phyloP scores from a whole-genome alignment of 2,329 filamentous ascomycete species.

The Cladophialophora psammophila region DNA sequence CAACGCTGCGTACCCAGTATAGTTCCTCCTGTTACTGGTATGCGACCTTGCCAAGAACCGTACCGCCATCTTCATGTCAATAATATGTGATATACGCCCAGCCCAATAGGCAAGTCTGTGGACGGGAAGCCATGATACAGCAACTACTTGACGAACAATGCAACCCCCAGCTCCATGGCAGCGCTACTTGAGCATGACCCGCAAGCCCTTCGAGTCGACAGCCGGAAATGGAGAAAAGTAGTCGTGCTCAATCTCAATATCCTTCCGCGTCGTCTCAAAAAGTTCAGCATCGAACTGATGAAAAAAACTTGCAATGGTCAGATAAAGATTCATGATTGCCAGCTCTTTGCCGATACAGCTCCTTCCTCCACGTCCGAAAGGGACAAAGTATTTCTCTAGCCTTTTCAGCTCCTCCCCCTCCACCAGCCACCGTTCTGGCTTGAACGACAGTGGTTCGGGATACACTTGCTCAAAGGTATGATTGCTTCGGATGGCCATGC shows the following conservation, averaged over 20 bases:
- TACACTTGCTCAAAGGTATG: conserved; percentile 37
- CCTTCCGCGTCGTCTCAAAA: conserved; percentile 42
- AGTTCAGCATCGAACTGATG: conserved; percentile 43
- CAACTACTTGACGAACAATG: not conserved
- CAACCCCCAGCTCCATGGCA: not conserved
- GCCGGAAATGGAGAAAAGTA: conserved; percentile 43
- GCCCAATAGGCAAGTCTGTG: too few species aligned
- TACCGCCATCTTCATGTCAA: not conserved
- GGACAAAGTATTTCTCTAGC: conserved; percentile 40
- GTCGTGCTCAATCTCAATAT: conserved; percentile 44
- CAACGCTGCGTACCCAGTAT: not conserved
- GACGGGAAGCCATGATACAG: too few species aligned
- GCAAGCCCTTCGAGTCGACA: conserved; percentile 40
- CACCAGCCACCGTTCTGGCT: conserved; percentile 42
- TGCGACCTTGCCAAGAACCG: not conserved
- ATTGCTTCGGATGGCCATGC: conserved; percentile 39
- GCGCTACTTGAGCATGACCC: conserved; percentile 36
- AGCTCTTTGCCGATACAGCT: conserved; percentile 43
- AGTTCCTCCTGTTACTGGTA: not conserved
- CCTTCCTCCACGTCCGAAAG: conserved; percentile 42
- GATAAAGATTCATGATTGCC: conserved; percentile 43
- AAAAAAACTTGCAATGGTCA: conserved; percentile 42
- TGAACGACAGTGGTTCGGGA: conserved; percentile 53
- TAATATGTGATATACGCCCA: not conserved
- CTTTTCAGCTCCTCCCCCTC: conserved; percentile 37